Percentiles rank a stretch among this genome's conserved stretches.
phyloP scores from a whole-genome alignment of 176 grass and related monocot species.

The Bromus sterilis region DNA sequence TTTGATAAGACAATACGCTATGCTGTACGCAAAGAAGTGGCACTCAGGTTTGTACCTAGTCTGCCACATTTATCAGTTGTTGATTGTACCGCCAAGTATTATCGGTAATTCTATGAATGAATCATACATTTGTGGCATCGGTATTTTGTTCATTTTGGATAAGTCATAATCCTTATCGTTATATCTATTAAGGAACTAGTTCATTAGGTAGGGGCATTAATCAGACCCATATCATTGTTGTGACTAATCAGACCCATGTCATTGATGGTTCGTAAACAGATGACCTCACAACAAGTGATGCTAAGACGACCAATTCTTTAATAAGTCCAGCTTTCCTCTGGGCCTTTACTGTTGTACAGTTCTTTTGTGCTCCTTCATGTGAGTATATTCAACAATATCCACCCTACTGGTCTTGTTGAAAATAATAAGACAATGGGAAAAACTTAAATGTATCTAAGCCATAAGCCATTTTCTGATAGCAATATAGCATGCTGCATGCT shows the following conservation, averaged over 20 bases:
- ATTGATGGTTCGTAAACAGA: not conserved
- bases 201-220: not conserved
- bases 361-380: not conserved
- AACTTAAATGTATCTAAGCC: not conserved
- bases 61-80: not conserved
- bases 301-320: not conserved
- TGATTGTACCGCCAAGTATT: not conserved
- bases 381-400: not conserved
- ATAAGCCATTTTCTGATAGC: not conserved
- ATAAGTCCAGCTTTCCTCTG: not conserved
- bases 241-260: not conserved
- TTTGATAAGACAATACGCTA: slow-evolving; percentile 98
- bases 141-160: not conserved
- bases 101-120: not conserved
- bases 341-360: not conserved
- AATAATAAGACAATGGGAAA: not conserved
- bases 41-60: slow-evolving; percentile 51
- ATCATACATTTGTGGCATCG: not conserved
- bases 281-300: not conserved
- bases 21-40: slow-evolving; percentile 88
- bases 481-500: slow-evolving; percentile 2
- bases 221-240: not conserved
- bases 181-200: slow-evolving; percentile 5
- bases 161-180: not conserved
- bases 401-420: not conserved